Percentiles rank a stretch among this genome's conserved stretches.
Evolutionary conservation across 2,329 filamentous ascomycete genomes (phyloP).

Genomic region (Xylaria sp.): DNA sequence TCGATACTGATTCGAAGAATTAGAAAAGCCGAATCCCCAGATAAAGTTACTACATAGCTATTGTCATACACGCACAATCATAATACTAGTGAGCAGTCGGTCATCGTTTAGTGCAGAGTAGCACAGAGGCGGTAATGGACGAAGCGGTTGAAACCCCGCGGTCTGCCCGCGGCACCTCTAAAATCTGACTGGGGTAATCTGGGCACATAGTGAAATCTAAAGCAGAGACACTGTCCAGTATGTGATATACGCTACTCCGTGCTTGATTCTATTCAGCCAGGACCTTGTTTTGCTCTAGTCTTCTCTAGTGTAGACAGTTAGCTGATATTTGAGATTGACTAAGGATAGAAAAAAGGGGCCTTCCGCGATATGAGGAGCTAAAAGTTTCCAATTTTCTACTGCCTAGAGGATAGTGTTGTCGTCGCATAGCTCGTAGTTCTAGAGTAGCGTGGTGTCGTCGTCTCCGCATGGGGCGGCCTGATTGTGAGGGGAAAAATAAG

Average conservation of each 20-base stretch:
- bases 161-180: slow-evolving; percentile 1
- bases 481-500: slow-evolving; percentile 22
- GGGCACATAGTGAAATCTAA: neutral
- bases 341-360: neutral
- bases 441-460: slow-evolving; percentile 2
- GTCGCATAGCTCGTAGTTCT: too few relatives aligned
- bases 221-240: neutral
- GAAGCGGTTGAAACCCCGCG: neutral
- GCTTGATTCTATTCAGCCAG: too few relatives aligned
- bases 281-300: too few relatives aligned
- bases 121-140: too few relatives aligned
- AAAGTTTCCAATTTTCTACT: neutral
- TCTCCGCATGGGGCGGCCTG: slow-evolving; percentile 22
- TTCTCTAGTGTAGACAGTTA: too few relatives aligned
- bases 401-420: too few relatives aligned
- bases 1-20: neutral
- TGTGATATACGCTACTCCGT: too few relatives aligned
- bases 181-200: neutral
- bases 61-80: neutral
- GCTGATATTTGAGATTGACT: slow-evolving; percentile 16
- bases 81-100: too few relatives aligned
- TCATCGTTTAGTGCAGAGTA: too few relatives aligned
- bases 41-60: neutral
- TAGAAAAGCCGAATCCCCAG: neutral
- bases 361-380: slow-evolving; percentile 5